Conservation (phyloP, 148 eudicot genomes). For the Mesembryanthemum crystallinum region DNA sequence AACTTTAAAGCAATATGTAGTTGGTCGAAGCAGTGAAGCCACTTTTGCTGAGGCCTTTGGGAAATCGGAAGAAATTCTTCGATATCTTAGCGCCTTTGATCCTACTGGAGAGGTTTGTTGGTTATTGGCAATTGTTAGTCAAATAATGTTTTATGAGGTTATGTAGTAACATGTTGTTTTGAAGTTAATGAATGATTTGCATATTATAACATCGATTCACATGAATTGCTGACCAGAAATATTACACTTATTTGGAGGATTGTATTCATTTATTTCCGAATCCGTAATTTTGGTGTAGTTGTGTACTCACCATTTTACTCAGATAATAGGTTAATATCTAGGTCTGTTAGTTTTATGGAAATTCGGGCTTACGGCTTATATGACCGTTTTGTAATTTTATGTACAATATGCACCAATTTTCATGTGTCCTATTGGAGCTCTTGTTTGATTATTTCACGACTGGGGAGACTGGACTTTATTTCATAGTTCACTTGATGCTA, state of each 20-base stretch:
- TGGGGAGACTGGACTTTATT: not conserved
- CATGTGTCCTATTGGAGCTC: not conserved
- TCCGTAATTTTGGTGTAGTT: no score
- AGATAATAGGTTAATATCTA: not conserved
- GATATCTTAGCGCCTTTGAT: slow-evolving; percentile 62
- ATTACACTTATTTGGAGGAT: not conserved
- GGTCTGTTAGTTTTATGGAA: not conserved
- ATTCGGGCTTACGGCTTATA: not conserved
- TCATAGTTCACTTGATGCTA: not conserved
- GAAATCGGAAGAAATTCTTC: slow-evolving; percentile 75
- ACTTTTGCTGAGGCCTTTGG: slow-evolving; percentile 71
- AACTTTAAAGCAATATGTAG: slow-evolving; percentile 62
- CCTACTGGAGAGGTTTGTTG: slow-evolving; percentile 69
- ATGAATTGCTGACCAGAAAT: not conserved
- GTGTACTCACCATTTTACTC: not conserved
- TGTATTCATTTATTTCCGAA: not conserved
- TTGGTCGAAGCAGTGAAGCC: slow-evolving; percentile 80
- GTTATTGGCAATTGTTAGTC: not conserved
- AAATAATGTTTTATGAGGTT: no score
- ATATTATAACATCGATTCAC: not conserved
- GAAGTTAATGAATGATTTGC: not conserved
- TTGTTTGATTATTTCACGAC: not conserved
- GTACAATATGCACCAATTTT: not conserved
- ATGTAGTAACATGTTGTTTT: not conserved
- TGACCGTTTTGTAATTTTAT: no score